These are phyloP conservation scores for Raffaelea ambrosiae DNA, from an alignment of 2,329 filamentous ascomycete genomes.

Conservation along the genomic window DNA sequence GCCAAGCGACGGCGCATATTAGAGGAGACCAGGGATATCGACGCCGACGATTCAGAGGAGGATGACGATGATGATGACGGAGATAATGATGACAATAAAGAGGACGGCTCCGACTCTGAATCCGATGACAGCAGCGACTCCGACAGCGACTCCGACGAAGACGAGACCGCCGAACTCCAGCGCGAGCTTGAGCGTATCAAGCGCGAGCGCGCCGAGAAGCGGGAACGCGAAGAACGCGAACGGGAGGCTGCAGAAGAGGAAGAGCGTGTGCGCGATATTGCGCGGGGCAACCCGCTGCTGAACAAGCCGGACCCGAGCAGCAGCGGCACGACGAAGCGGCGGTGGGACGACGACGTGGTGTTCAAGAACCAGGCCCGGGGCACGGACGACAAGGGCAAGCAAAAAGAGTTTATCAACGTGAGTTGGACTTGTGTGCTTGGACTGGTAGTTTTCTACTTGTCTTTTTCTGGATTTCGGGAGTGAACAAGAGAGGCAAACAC, in stretches of 20 bases:
- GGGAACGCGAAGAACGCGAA: constrained; percentile 74
- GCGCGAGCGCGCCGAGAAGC: constrained; percentile 71
- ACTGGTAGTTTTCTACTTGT: background rate
- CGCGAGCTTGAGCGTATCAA: constrained; percentile 92
- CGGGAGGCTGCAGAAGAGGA: constrained; percentile 74
- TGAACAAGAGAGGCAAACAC: too few relatives aligned
- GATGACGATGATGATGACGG: constrained; percentile 64
- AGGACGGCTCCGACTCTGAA: constrained; percentile 40
- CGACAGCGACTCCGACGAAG: constrained; percentile 60
- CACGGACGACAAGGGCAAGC: constrained; percentile 79
- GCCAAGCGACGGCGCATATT: constrained; percentile 79
- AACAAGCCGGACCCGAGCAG: constrained; percentile 76
- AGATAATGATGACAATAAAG: constrained; percentile 62
- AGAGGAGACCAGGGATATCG: constrained; percentile 80
- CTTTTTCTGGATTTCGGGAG: background rate
- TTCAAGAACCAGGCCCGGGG: constrained; percentile 98
- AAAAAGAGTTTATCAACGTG: constrained; percentile 95
- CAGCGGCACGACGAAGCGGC: constrained; percentile 58
- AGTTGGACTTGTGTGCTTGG: too few relatives aligned
- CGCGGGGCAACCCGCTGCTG: constrained; percentile 82
- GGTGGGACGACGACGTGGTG: constrained; percentile 98
- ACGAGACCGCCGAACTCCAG: constrained; percentile 82
- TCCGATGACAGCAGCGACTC: constrained; percentile 57
- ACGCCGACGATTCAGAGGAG: constrained; percentile 65
- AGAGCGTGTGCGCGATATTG: constrained; percentile 78